phyloP scores from a whole-genome alignment of 306 rosid species.

The Casuarina cunninghamiana region DNA sequence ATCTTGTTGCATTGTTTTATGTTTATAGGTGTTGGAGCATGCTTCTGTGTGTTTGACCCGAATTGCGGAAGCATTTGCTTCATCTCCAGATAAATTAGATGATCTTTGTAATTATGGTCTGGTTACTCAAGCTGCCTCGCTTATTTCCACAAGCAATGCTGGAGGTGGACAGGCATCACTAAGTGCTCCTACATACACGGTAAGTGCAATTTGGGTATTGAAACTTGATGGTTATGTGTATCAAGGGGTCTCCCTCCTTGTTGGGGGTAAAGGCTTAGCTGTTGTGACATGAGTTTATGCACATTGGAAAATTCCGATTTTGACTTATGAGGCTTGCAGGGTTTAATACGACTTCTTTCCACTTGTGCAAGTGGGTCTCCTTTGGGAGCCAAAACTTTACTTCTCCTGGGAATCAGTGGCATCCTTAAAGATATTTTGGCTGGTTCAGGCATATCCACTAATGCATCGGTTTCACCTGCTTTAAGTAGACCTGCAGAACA shows the following conservation, averaged over 20 bases:
- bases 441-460: slow-evolving; percentile 80
- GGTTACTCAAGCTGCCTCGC: slow-evolving; percentile 92
- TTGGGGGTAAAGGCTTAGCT: background rate
- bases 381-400: slow-evolving; percentile 85
- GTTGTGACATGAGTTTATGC: background rate
- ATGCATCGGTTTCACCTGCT: slow-evolving; percentile 86
- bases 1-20: slow-evolving; percentile 1
- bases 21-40: slow-evolving; percentile 88
- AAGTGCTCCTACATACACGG: slow-evolving; percentile 90
- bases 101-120: slow-evolving; percentile 92
- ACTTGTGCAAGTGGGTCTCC: slow-evolving; percentile 99
- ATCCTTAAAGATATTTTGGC: slow-evolving; percentile 87
- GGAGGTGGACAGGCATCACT: slow-evolving; percentile 99
- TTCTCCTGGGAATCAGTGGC: slow-evolving; percentile 89
- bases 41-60: slow-evolving; percentile 98
- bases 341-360: slow-evolving; percentile 94
- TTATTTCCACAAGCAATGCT: slow-evolving; percentile 85
- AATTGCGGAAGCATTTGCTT: slow-evolving; percentile 97
- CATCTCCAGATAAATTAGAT: slow-evolving; percentile 89
- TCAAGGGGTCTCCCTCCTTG: background rate
- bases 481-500: slow-evolving; percentile 87
- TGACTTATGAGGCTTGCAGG: slow-evolving; percentile 60
- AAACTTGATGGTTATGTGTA: slow-evolving; percentile 3
- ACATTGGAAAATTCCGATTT: slow-evolving; percentile 1
- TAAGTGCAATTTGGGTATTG: slow-evolving; percentile 36